A percentile compares a stretch with the other conserved stretches of the same genome.
These are phyloP conservation scores for Aristolochia fimbriata DNA, from an alignment of 164 flowering plant species.

Conservation along the genomic window DNA sequence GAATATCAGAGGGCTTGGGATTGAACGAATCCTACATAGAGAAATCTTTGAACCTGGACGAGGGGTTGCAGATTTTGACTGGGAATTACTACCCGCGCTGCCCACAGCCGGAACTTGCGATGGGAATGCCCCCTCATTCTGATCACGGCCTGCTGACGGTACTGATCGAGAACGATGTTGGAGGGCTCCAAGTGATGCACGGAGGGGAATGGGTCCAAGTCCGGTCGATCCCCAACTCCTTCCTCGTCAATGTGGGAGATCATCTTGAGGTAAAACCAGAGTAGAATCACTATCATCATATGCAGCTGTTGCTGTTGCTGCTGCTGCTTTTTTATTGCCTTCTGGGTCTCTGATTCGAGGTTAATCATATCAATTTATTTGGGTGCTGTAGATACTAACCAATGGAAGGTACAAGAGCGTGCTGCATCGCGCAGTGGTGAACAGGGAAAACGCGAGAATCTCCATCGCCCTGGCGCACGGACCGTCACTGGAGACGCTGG, in stretches of 20 bases:
- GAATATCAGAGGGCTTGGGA: slow-evolving; percentile 13
- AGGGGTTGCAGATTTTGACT: slow-evolving; percentile 6
- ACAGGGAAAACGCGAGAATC: slow-evolving; percentile 32
- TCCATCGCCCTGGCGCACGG: slow-evolving; percentile 41
- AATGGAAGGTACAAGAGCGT: slow-evolving; percentile 69
- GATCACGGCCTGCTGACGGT: slow-evolving; percentile 18
- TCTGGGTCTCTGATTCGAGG: background rate
- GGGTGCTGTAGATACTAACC: slow-evolving; percentile 37
- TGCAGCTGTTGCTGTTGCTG: too few relatives aligned
- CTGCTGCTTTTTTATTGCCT: too few relatives aligned
- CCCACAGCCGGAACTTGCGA: slow-evolving; percentile 13
- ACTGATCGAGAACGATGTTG: slow-evolving; percentile 36
- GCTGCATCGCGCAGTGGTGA: slow-evolving; percentile 48
- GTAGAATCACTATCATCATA: background rate
- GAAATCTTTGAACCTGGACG: slow-evolving; percentile 1
- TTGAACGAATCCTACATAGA: slow-evolving; percentile 3
- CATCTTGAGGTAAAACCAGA: slow-evolving; percentile 38
- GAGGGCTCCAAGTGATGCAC: slow-evolving; percentile 58
- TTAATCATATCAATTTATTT: background rate
- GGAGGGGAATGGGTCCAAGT: slow-evolving; percentile 55
- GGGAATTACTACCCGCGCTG: slow-evolving; percentile 11
- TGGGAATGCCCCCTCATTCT: slow-evolving; percentile 10
- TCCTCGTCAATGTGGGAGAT: slow-evolving; percentile 53
- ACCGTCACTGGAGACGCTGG: slow-evolving; percentile 37
- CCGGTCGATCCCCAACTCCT: slow-evolving; percentile 35